Conservation (phyloP, 129 eudicot genomes). For the Flaveria robusta region DNA sequence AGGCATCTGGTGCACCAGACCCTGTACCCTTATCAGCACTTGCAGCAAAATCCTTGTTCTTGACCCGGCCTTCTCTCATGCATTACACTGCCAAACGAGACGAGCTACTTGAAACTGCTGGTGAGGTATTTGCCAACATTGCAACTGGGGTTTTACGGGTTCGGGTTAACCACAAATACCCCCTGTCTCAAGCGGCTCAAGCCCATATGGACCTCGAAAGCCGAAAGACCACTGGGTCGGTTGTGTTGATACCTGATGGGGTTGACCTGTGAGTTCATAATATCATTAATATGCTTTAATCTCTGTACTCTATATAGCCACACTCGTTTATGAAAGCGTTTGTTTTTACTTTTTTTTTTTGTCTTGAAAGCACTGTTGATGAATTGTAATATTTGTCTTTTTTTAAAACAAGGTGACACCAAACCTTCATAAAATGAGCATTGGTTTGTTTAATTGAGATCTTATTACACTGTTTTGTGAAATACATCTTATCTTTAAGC, state of each 20-base stretch:
- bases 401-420: neutral
- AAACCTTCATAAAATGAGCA: too few species aligned
- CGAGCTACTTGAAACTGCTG: conserved; percentile 67
- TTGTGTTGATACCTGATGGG: conserved; percentile 74
- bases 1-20: conserved; percentile 70
- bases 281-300: neutral
- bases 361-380: neutral
- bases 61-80: conserved; percentile 73
- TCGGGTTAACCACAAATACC: conserved; percentile 71
- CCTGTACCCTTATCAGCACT: conserved; percentile 66
- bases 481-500: too few species aligned
- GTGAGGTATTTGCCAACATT: conserved; percentile 62
- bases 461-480: neutral
- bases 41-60: conserved; percentile 56
- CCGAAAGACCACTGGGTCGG: conserved; percentile 66
- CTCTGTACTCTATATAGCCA: neutral
- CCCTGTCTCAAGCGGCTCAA: conserved; percentile 65
- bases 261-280: conserved; percentile 20
- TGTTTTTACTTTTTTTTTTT: neutral
- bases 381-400: neutral
- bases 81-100: conserved; percentile 62
- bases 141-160: conserved; percentile 54
- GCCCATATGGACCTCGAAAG: conserved; percentile 76
- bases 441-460: too few species aligned
- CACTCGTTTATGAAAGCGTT: neutral